Evolutionary conservation across 2,329 filamentous ascomycete species (phyloP).

Genomic region (Alternaria angustiovoidea): DNA sequence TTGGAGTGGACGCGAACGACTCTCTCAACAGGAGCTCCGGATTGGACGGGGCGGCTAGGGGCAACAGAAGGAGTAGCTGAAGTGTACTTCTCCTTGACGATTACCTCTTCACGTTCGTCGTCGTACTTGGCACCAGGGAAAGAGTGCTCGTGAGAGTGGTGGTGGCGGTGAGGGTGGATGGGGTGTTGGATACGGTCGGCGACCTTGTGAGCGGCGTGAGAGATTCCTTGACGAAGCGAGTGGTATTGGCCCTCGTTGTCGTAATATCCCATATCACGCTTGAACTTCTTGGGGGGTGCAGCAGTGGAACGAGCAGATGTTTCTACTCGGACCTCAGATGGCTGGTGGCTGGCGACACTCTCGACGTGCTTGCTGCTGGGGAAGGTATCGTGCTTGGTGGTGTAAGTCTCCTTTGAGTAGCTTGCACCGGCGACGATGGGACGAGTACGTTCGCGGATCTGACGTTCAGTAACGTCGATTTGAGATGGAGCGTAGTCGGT

Average conservation of each 20-base stretch:
- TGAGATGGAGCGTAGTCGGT: conserved; percentile 65
- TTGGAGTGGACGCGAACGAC: conserved; percentile 52
- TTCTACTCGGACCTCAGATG: conserved; percentile 60
- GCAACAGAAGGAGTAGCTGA: conserved; percentile 41
- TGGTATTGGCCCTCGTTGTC: conserved; percentile 80
- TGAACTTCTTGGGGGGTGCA: conserved; percentile 59
- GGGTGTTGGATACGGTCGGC: conserved; percentile 72
- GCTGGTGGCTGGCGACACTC: conserved; percentile 50
- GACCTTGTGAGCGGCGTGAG: conserved; percentile 60
- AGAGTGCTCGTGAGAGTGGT: conserved; percentile 51
- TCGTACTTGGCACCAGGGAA: conserved; percentile 45
- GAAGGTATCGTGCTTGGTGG: conserved; percentile 52
- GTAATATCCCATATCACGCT: conserved; percentile 79
- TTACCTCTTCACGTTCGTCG: conserved; percentile 55
- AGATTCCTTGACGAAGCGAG: conserved; percentile 75
- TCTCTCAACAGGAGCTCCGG: conserved; percentile 47
- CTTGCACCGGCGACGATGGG: conserved; percentile 60
- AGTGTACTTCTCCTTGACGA: conserved; percentile 57
- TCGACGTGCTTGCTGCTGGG: conserved; percentile 47
- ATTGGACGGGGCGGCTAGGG: conserved; percentile 47
- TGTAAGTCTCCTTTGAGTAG: conserved; percentile 52
- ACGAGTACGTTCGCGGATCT: conserved; percentile 70
- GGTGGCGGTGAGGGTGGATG: conserved; percentile 65
- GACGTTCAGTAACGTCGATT: conserved; percentile 65
- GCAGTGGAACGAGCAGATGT: conserved; percentile 59